phyloP scores from a whole-genome alignment of 352 stramenopile species.

The Pythium dissotocum region DNA sequence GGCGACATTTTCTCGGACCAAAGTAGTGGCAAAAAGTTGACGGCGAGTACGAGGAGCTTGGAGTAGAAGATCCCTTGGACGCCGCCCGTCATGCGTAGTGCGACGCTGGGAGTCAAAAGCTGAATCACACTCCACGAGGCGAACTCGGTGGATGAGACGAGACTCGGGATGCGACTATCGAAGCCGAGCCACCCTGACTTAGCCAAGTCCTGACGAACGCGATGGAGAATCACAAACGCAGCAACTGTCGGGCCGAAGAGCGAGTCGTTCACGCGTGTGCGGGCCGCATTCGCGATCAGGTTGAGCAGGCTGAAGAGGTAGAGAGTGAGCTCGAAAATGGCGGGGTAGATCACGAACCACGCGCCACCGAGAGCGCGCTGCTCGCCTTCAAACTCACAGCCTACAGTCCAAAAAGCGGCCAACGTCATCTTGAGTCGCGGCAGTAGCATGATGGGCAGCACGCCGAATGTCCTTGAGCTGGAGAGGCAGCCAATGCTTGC shows the following conservation, averaged over 20 bases:
- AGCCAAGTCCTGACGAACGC: slow-evolving; percentile 22
- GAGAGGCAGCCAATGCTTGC: slow-evolving; percentile 28
- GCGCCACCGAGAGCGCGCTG: background rate
- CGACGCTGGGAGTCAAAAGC: slow-evolving; percentile 27
- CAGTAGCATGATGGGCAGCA: slow-evolving; percentile 28
- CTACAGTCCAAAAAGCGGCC: slow-evolving; percentile 12
- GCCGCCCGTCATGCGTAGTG: slow-evolving; percentile 35
- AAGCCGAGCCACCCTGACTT: slow-evolving; percentile 18
- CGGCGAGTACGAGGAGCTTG: slow-evolving; percentile 32
- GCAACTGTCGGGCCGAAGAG: slow-evolving; percentile 37
- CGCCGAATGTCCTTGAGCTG: slow-evolving; percentile 23
- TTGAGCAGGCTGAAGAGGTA: slow-evolving; percentile 7
- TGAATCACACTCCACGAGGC: slow-evolving; percentile 18
- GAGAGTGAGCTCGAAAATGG: slow-evolving; percentile 1
- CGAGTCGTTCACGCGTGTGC: slow-evolving; percentile 31
- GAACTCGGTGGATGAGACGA: slow-evolving; percentile 35
- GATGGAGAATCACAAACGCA: slow-evolving; percentile 29
- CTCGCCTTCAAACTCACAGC: background rate
- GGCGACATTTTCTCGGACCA: background rate
- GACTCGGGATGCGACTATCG: slow-evolving; percentile 31
- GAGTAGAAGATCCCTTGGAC: slow-evolving; percentile 20
- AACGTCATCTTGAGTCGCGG: slow-evolving; percentile 30
- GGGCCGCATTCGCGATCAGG: background rate
- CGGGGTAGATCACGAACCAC: slow-evolving; percentile 6
- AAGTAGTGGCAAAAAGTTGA: slow-evolving; percentile 34